Base-by-base conservation (phyloP, 805 yeast species). In the Candida tibetensis region DNA sequence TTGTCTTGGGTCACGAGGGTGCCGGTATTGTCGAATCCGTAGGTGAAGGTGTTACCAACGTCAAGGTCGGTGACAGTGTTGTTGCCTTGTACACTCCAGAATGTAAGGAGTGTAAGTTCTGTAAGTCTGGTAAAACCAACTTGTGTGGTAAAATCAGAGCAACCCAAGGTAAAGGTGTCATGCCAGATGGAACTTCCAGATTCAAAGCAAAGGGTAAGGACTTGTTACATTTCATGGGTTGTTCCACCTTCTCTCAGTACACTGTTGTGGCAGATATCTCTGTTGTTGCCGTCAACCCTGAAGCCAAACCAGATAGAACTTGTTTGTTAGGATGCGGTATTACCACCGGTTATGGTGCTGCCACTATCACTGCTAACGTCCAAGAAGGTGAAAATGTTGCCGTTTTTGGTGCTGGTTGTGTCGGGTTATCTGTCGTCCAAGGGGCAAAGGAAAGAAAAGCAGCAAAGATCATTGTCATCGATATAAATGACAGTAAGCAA, bases 261-360 rank as follows among this genome's bases (percentile, higher is more conserved):
- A 91, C 99, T 10, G 99, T 93, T 40, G 95, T 93, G 30, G 96
- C 98, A 30, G 98, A 93, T 62, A 93, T 93, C 42, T 89, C 97
- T 9, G 87, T 93, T 32, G 99, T 90, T 41, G 93, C 95, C 13
- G 87, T 93, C 48, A 81, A 88, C 62, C 82, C 83, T 42, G 66
- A 77, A 48, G 97, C 96, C 42, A 85, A 87, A 45, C 74, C 81
- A 61, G 95, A 87, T 58, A 79, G 83, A 58, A 85, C 90, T 28
- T 89, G 98, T 72, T 69, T 95, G 63, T 77, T 95, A 54, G 99
- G 99, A 36, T 93, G 99, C 66, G 99, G 99, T 73, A 86, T 93
- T 56, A 93, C 99, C 38, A 93, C 99, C 37, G 99, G 99, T 48
- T 86, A 86, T 60, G 99, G 99, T 65, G 96, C 98, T 36, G 99